Percentiles rank a stretch among this genome's conserved stretches.
These are phyloP conservation scores for Aspergillus saccharolyticus DNA, from an alignment of 495 filamentous ascomycete species.

Conservation along the genomic window DNA sequence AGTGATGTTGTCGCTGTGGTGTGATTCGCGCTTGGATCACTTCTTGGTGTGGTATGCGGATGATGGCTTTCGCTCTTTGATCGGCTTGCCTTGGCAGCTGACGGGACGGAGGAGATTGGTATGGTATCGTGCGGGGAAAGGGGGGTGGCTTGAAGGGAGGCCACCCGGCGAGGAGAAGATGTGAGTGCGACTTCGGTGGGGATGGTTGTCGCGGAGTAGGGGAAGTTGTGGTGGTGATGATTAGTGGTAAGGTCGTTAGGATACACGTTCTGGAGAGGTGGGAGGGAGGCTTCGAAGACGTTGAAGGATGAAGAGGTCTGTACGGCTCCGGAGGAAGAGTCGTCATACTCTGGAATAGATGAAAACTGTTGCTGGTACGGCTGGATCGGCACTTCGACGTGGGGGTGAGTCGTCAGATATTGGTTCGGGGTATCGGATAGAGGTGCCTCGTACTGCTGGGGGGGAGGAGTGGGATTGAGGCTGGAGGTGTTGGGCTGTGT, in stretches of 20 bases:
- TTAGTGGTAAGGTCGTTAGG: not conserved
- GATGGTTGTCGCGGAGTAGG: slow-evolving; percentile 6
- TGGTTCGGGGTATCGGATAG: not conserved
- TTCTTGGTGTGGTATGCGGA: not conserved
- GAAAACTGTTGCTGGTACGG: not conserved
- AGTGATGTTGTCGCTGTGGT: slow-evolving; percentile 8
- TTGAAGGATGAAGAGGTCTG: slow-evolving; percentile 20
- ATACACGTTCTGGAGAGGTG: slow-evolving; percentile 2
- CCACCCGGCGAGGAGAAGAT: slow-evolving; percentile 14
- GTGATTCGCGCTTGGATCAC: not conserved
- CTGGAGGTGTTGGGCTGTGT: not conserved
- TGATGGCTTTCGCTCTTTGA: slow-evolving; percentile 22
- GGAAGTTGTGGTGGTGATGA: slow-evolving; percentile 2
- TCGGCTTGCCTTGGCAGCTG: slow-evolving; percentile 17
- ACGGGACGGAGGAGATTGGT: slow-evolving; percentile 35
- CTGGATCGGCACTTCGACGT: not conserved
- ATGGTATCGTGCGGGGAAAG: slow-evolving; percentile 41
- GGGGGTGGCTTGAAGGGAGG: slow-evolving; percentile 23
- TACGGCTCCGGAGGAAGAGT: slow-evolving; percentile 7
- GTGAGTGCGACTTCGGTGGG: slow-evolving; percentile 16
- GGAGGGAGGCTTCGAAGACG: slow-evolving; percentile 23
- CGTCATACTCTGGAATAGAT: not conserved
- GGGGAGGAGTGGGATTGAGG: not conserved
- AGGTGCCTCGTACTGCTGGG: not conserved
- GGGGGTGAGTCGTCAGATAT: not conserved